Conservation (phyloP, 352 stramenopile species). For the Phytopythium delawarense region DNA sequence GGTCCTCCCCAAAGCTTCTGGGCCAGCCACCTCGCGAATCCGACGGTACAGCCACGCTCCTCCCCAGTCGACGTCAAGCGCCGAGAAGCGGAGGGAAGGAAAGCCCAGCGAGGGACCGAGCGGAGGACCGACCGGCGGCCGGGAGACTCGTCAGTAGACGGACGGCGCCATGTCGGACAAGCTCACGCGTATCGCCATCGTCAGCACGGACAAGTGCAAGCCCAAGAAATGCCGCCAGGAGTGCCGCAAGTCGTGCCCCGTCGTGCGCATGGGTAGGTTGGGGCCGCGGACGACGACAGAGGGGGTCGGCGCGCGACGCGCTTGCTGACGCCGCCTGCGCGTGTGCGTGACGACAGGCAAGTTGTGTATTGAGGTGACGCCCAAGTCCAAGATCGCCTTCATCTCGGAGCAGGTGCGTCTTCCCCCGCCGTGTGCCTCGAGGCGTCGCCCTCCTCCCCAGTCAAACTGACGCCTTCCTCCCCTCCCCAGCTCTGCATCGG, state of each 20-base stretch:
- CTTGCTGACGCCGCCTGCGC: neutral
- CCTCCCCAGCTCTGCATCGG: slow-evolving; percentile 94
- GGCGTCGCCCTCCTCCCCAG: slow-evolving; percentile 16
- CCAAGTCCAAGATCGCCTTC: slow-evolving; percentile 96
- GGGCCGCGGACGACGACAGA: neutral
- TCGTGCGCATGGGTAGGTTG: slow-evolving; percentile 93
- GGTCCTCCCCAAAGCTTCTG: neutral
- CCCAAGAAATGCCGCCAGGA: slow-evolving; percentile 99
- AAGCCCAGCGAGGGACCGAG: slow-evolving; percentile 1
- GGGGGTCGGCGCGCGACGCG: neutral
- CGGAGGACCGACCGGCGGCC: too few relatives aligned
- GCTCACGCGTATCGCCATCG: slow-evolving; percentile 98
- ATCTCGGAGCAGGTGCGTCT: slow-evolving; percentile 90
- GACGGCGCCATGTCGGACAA: slow-evolving; percentile 72
- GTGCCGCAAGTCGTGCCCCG: slow-evolving; percentile 99
- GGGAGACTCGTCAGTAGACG: slow-evolving; percentile 3
- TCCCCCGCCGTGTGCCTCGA: neutral
- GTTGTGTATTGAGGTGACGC: slow-evolving; percentile 98
- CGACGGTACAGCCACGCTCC: slow-evolving; percentile 14
- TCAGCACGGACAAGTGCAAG: slow-evolving; percentile 99
- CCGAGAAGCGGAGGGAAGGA: slow-evolving; percentile 17
- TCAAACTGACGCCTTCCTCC: neutral
- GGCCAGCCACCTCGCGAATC: slow-evolving; percentile 19
- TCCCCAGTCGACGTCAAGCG: slow-evolving; percentile 5
- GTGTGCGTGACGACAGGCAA: slow-evolving; percentile 69